Conservation (phyloP, 108 stramenopile genomes). For the Schizochytrium sp. region DNA sequence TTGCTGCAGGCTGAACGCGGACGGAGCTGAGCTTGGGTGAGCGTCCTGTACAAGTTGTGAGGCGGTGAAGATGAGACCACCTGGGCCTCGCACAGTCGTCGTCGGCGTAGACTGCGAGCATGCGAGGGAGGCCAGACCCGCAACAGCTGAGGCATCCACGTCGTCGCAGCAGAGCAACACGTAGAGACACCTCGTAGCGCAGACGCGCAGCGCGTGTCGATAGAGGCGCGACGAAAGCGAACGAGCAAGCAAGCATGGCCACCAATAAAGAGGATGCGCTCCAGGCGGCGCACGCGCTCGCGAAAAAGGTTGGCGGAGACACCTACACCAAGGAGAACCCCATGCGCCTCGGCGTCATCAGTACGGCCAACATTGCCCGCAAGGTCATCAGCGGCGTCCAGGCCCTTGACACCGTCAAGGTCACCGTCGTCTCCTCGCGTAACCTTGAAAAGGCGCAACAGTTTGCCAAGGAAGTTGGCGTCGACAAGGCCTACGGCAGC, state of each 20-base stretch:
- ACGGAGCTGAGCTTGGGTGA: too few relatives aligned
- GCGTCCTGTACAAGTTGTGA: too few relatives aligned
- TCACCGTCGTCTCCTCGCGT: not conserved
- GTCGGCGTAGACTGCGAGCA: too few relatives aligned
- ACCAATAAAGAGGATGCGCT: not conserved
- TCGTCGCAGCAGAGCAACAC: too few relatives aligned
- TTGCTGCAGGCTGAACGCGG: too few relatives aligned
- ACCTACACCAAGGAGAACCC: not conserved
- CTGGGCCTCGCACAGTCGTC: too few relatives aligned
- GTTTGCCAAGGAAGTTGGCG: not conserved
- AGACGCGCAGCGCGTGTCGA: too few relatives aligned
- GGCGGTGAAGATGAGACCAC: too few relatives aligned
- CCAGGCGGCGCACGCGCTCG: not conserved
- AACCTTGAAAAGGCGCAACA: conserved; percentile 11
- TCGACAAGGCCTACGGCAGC: not conserved
- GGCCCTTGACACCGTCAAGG: not conserved
- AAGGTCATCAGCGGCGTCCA: not conserved
- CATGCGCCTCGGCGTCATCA: not conserved
- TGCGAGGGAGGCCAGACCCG: too few relatives aligned
- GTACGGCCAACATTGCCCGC: conserved; percentile 9
- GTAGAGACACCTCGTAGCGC: too few relatives aligned
- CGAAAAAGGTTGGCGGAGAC: not conserved
- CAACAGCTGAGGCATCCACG: too few relatives aligned
- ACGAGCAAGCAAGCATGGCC: not conserved
- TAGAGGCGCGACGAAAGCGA: not conserved